Evolutionary conservation across 1,284 basidiomycete species (phyloP).

Genomic region (Heterobasidion occidentale): DNA sequence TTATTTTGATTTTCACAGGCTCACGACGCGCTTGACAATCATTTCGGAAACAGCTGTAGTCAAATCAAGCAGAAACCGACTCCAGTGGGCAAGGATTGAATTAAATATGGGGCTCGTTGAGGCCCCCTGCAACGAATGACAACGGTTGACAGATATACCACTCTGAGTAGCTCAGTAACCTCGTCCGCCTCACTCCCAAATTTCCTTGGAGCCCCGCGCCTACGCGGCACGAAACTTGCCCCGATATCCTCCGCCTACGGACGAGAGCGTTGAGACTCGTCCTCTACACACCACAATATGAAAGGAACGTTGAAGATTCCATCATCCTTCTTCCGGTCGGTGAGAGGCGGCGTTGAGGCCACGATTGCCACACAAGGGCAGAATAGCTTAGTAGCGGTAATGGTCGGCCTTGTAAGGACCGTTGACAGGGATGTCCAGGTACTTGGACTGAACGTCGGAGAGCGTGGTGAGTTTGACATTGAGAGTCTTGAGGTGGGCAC

Average conservation of each 20-base stretch:
- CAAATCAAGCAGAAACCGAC: no score
- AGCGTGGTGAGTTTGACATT: constrained; percentile 92
- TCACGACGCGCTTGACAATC: no score
- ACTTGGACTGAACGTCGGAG: constrained; percentile 73
- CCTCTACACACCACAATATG: constrained; percentile 10
- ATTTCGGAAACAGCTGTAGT: no score
- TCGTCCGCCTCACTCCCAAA: neutral
- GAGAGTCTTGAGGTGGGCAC: constrained; percentile 87
- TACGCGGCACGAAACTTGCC: neutral
- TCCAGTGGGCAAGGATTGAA: neutral
- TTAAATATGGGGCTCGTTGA: constrained; percentile 26
- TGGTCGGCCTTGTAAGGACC: constrained; percentile 93
- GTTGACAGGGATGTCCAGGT: constrained; percentile 85
- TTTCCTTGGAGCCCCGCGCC: neutral
- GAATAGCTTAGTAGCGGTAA: constrained; percentile 53
- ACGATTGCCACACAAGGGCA: constrained; percentile 24
- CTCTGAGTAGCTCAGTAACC: neutral
- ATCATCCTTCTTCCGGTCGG: constrained; percentile 23
- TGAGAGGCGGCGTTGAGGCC: constrained; percentile 74
- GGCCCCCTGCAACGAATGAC: constrained; percentile 19
- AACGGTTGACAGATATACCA: neutral
- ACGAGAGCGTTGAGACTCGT: constrained; percentile 25
- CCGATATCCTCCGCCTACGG: constrained; percentile 6
- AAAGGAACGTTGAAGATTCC: constrained; percentile 55
- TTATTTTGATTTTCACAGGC: no score